phyloP scores from a whole-genome alignment of 129 eudicot species.

The Helianthus annuus region DNA sequence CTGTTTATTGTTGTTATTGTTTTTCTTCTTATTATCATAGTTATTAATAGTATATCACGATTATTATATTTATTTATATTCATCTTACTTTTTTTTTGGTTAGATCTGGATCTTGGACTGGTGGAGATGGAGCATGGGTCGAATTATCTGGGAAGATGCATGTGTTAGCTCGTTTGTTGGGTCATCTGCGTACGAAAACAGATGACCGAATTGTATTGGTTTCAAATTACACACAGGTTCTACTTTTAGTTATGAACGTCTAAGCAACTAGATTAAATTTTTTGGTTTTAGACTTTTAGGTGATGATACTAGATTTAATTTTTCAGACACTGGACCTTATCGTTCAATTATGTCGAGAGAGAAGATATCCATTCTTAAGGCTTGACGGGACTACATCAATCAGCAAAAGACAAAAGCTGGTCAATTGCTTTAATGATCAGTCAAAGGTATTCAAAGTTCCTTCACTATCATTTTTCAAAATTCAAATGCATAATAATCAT shows the following conservation, averaged over 20 bases:
- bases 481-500: conserved; percentile 1
- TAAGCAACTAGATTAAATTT: conserved; percentile 15
- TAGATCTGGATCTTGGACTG: conserved; percentile 99
- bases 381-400: conserved; percentile 98
- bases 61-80: not conserved
- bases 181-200: conserved; percentile 77
- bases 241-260: not conserved
- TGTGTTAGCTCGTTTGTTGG: conserved; percentile 83
- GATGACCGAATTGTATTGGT: conserved; percentile 98
- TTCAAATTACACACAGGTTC: conserved; percentile 96
- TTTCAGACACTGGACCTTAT: conserved; percentile 94
- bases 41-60: too few species aligned
- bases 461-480: not conserved
- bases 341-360: conserved; percentile 96
- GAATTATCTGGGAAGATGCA: conserved; percentile 98
- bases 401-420: conserved; percentile 97
- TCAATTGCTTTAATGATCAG: conserved; percentile 84
- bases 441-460: conserved; percentile 53
- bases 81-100: conserved; percentile 27
- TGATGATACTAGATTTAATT: conserved; percentile 20
- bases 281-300: conserved; percentile 24
- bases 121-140: conserved; percentile 96
- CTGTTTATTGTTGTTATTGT: not conserved
- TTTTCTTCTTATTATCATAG: not conserved
- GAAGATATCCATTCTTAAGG: conserved; percentile 90